Conservation (phyloP, 2,329 filamentous ascomycete genomes). For the Fusarium sp. region DNA sequence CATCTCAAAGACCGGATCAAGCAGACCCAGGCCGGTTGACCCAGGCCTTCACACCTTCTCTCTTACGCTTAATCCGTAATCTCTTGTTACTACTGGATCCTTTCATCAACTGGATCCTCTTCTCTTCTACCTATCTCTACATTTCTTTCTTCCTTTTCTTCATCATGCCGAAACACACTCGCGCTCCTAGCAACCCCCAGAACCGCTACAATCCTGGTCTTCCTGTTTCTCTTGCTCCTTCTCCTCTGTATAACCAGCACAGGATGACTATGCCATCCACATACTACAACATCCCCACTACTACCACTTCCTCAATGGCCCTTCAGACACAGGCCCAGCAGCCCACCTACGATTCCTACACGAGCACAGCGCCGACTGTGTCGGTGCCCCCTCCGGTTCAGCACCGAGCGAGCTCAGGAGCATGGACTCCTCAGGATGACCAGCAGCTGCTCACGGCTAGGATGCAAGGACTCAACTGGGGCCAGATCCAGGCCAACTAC, state of each 20-base stretch:
- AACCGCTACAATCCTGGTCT: slow-evolving; percentile 46
- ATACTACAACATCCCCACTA: slow-evolving; percentile 53
- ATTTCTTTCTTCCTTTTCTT: slow-evolving; percentile 24
- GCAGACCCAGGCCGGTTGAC: slow-evolving; percentile 42
- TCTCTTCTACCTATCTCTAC: slow-evolving; percentile 17
- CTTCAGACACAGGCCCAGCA: slow-evolving; percentile 47
- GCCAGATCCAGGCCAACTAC: slow-evolving; percentile 76
- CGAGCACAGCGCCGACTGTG: slow-evolving; percentile 47
- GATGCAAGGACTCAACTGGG: slow-evolving; percentile 81
- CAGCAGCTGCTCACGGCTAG: slow-evolving; percentile 74
- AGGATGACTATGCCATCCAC: slow-evolving; percentile 51
- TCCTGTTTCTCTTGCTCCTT: slow-evolving; percentile 52
- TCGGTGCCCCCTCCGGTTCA: slow-evolving; percentile 54
- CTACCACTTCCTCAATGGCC: slow-evolving; percentile 45
- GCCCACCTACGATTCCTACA: slow-evolving; percentile 53
- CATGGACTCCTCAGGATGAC: slow-evolving; percentile 79
- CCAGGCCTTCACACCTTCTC: slow-evolving; percentile 34
- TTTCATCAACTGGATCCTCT: slow-evolving; percentile 23
- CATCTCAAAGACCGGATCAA: slow-evolving; percentile 29
- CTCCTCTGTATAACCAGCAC: slow-evolving; percentile 54
- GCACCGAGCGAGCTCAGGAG: slow-evolving; percentile 66
- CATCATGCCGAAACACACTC: slow-evolving; percentile 57
- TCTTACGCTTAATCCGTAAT: slow-evolving; percentile 44
- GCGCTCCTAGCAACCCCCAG: slow-evolving; percentile 50
- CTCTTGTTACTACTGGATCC: slow-evolving; percentile 22